Conservation (phyloP, 2,329 filamentous ascomycete genomes). For the Trichoderma gracile region DNA sequence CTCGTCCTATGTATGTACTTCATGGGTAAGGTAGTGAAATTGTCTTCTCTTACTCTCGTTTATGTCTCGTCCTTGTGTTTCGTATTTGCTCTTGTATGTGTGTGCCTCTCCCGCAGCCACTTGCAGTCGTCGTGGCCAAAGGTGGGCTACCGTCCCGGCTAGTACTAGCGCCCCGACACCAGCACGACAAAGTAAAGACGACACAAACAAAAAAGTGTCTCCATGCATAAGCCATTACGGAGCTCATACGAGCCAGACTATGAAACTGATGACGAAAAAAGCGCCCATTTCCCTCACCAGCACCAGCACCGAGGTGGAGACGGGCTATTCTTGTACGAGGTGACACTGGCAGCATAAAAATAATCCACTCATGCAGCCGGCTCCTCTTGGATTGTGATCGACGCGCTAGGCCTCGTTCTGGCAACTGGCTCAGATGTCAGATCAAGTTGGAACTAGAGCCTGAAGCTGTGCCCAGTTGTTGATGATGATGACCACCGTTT, state of each 20-base stretch:
- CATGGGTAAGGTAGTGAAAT: background rate
- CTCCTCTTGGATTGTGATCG: slow-evolving; percentile 26
- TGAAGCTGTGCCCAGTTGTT: background rate
- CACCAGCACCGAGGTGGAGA: background rate
- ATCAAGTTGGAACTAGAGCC: background rate
- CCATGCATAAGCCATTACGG: slow-evolving; percentile 22
- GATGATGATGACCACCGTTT: slow-evolving; percentile 5
- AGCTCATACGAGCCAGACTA: slow-evolving; percentile 17
- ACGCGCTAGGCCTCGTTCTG: slow-evolving; percentile 21
- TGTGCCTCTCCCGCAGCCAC: slow-evolving; percentile 8
- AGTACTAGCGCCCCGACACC: slow-evolving; percentile 8
- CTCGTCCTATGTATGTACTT: background rate
- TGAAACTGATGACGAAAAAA: slow-evolving; percentile 23
- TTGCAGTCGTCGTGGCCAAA: too few relatives aligned
- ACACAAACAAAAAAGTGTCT: slow-evolving; percentile 9
- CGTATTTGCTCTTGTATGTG: slow-evolving; percentile 19
- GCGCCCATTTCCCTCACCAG: background rate
- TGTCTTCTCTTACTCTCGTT: background rate
- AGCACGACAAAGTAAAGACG: background rate
- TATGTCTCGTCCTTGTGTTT: slow-evolving; percentile 1
- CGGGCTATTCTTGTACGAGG: slow-evolving; percentile 12
- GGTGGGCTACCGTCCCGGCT: slow-evolving; percentile 1
- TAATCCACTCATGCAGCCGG: slow-evolving; percentile 23
- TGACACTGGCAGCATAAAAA: slow-evolving; percentile 11
- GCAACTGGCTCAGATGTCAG: slow-evolving; percentile 15